Percentiles rank a stretch among this genome's conserved stretches.
Conservation (phyloP, 495 filamentous ascomycete genomes). For the Aspergillus heteromorphus region DNA sequence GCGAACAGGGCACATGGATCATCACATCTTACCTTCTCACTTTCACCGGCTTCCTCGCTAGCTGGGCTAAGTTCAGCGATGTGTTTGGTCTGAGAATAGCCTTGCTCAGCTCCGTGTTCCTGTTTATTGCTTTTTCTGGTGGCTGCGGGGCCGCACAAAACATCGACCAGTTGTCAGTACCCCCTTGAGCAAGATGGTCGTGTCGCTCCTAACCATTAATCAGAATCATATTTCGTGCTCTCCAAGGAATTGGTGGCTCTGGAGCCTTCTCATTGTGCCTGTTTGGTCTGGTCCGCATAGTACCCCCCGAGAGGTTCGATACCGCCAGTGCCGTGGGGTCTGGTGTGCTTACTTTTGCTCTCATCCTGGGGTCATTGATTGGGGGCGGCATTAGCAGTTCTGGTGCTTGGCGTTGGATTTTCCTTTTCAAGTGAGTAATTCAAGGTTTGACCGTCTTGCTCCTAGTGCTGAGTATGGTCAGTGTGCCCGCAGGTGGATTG, state of each 20-base stretch:
- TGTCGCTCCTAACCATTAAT: background rate
- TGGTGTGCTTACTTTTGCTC: conserved; percentile 17
- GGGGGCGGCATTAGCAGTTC: conserved; percentile 36
- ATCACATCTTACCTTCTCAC: conserved; percentile 50
- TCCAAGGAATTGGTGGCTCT: conserved; percentile 51
- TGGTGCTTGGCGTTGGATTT: conserved; percentile 27
- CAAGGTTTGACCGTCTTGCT: background rate
- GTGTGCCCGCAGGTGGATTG: conserved; percentile 5
- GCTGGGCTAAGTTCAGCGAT: conserved; percentile 52
- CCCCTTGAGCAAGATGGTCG: conserved; percentile 2
- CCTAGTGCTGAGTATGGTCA: background rate
- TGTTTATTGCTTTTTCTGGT: conserved; percentile 51
- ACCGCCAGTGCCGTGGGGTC: conserved; percentile 11
- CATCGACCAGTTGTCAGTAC: conserved; percentile 47
- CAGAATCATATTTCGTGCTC: conserved; percentile 45
- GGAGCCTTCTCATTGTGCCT: conserved; percentile 51
- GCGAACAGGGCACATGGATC: conserved; percentile 46
- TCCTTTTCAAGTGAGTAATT: conserved; percentile 9
- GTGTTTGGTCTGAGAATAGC: conserved; percentile 48
- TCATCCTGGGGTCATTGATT: conserved; percentile 41
- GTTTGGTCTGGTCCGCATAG: conserved; percentile 47
- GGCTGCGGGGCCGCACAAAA: conserved; percentile 46
- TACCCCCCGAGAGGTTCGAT: conserved; percentile 24
- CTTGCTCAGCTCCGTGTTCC: conserved; percentile 40
- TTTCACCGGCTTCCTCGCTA: conserved; percentile 52